Base-by-base conservation (phyloP, 192 early-diverging fungal species). In the Coemansia sp. region DNA sequence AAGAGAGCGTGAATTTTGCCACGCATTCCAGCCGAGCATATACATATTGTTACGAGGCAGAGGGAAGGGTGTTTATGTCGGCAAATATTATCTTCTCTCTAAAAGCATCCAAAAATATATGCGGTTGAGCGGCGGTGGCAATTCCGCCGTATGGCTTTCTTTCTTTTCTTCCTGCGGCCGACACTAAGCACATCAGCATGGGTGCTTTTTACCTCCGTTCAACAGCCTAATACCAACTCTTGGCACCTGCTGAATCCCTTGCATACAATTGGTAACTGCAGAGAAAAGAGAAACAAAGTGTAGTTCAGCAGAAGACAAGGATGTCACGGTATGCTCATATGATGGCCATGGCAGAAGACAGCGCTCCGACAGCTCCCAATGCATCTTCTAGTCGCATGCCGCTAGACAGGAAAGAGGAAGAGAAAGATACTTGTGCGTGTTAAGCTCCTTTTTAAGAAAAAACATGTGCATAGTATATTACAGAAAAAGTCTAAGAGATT, bases 251-350 rank as follows among this genome's bases (percentile, higher is more conserved):
- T 32, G 32, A 32, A 32, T 32, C 32, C 32, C 8, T 26, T 54
- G 52, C 52, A 54, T 54, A 54, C 52, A 54, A 54, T 54, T 23
- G 23, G 21, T 45, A n/a, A 10, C 52, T 54, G 8, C 23, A 54
- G 6, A 10, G 21, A 54, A 54, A 26, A 4, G 18, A 19, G 21
- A 32, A 32, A 54, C 52, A 54, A 54, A 26, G 52, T 26, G 52
- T 1, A 26, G 21, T 19, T 10, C 52, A 54, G 39, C 37, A 41
- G 39, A 41, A 59, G 9, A 41, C 39, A 41, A 41, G 57, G 15
- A 41, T 41, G 57, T 16, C 57, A 41, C 57, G 57, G 16, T 15
- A 19, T 59, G 57, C 57, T 41, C 57, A 59, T 19, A 59, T 59
- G 38, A 59, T 59, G 16, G 19, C n/a, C 49, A 50, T 50, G 16